Evolutionary conservation across 2,329 filamentous ascomycete species (phyloP).

Genomic region (Trichophyton verrucosum): DNA sequence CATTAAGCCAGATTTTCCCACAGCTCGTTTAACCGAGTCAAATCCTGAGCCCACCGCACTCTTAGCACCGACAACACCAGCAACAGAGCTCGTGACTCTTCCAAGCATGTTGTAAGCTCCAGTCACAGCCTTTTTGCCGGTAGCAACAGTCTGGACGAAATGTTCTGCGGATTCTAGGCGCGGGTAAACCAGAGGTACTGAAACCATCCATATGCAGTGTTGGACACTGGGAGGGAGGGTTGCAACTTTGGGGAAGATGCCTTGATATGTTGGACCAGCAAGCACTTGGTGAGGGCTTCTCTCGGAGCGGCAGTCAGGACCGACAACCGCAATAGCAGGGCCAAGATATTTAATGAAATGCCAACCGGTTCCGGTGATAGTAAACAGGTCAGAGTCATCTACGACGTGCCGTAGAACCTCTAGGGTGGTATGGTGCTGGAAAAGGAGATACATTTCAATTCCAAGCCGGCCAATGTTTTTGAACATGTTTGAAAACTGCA

Average conservation of each 20-base stretch:
- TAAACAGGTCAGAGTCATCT: slow-evolving; percentile 85
- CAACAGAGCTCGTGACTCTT: slow-evolving; percentile 87
- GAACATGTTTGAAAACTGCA: slow-evolving; percentile 96
- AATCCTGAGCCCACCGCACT: slow-evolving; percentile 87
- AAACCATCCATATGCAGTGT: slow-evolving; percentile 92
- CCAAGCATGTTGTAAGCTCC: slow-evolving; percentile 93
- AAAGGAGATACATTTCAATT: slow-evolving; percentile 94
- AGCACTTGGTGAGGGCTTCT: slow-evolving; percentile 82
- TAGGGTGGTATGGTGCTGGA: slow-evolving; percentile 93
- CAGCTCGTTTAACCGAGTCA: slow-evolving; percentile 86
- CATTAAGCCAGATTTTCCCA: slow-evolving; percentile 92
- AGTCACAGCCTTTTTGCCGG: slow-evolving; percentile 92
- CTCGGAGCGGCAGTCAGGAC: slow-evolving; percentile 84
- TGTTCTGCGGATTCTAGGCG: slow-evolving; percentile 84
- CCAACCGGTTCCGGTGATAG: slow-evolving; percentile 93
- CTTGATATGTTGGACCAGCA: slow-evolving; percentile 93
- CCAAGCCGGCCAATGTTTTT: slow-evolving; percentile 94
- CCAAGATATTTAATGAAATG: slow-evolving; percentile 97
- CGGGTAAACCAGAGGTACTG: slow-evolving; percentile 82
- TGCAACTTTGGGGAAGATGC: slow-evolving; percentile 89
- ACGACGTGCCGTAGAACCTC: slow-evolving; percentile 83
- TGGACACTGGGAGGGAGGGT: slow-evolving; percentile 84
- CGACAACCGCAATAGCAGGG: slow-evolving; percentile 77
- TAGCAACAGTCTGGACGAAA: slow-evolving; percentile 78
- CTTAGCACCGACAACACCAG: slow-evolving; percentile 89